Conservation (phyloP, 2,329 filamentous ascomycete genomes). For the Monosporascus sp. region DNA sequence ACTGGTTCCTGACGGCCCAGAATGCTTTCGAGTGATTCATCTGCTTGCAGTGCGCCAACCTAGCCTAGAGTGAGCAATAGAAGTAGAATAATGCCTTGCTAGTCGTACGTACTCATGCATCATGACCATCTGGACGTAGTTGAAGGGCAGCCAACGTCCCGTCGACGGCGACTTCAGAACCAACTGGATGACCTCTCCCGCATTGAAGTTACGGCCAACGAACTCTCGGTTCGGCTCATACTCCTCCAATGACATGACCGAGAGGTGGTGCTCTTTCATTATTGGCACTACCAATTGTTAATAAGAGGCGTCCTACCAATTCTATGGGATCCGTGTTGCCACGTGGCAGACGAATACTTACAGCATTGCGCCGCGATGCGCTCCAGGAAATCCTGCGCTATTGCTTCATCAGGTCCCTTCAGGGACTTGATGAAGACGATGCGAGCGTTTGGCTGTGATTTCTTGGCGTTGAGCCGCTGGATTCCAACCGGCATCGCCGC, state of each 20-base stretch:
- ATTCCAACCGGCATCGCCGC: constrained; percentile 68
- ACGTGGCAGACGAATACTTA: constrained; percentile 25
- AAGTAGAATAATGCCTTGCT: neutral
- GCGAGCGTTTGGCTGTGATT: constrained; percentile 66
- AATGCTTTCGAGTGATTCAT: constrained; percentile 86
- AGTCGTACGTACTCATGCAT: constrained; percentile 62
- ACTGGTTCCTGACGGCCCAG: constrained; percentile 72
- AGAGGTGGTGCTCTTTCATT: constrained; percentile 61
- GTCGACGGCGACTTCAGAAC: constrained; percentile 64
- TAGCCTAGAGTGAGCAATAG: constrained; percentile 16
- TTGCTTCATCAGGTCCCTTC: constrained; percentile 54
- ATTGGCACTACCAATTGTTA: constrained; percentile 48
- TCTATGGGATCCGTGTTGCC: too few species aligned
- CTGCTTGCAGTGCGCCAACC: constrained; percentile 77
- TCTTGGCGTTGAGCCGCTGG: constrained; percentile 70
- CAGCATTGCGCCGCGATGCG: constrained; percentile 76
- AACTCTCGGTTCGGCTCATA: constrained; percentile 78
- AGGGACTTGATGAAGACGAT: constrained; percentile 85
- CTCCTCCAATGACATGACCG: constrained; percentile 70
- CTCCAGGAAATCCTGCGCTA: constrained; percentile 66
- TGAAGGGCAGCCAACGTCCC: constrained; percentile 71
- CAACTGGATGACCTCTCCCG: constrained; percentile 79
- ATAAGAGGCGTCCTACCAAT: neutral
- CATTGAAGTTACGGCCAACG: constrained; percentile 85
- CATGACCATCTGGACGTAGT: constrained; percentile 91